These are phyloP conservation scores for Salvia hispanica DNA, from an alignment of 257 asterid species.

Conservation along the genomic window DNA sequence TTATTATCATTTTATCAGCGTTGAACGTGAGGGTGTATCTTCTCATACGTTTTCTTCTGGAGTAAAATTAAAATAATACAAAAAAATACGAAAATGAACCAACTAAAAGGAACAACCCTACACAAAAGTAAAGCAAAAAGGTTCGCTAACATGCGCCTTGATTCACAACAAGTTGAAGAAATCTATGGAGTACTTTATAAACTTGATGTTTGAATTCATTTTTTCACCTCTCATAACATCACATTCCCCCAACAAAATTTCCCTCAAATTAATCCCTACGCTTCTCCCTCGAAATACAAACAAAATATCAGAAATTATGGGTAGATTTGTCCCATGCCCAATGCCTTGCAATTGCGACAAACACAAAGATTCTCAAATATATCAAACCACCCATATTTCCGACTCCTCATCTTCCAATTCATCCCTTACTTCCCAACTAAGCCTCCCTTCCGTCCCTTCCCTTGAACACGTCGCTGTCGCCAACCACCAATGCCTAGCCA, in stretches of 20 bases:
- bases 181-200: conserved; percentile 22
- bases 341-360: conserved; percentile 33
- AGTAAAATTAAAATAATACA: no score
- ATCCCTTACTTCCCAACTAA: conserved; percentile 54
- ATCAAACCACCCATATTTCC: conserved; percentile 25
- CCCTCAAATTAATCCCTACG: background rate
- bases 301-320: conserved; percentile 25
- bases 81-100: no score
- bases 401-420: conserved; percentile 46
- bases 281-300: background rate
- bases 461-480: conserved; percentile 28
- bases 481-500: conserved; percentile 43
- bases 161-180: background rate
- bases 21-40: no score
- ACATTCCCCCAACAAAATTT: background rate
- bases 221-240: background rate
- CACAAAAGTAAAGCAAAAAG: no score
- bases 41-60: no score
- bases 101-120: no score
- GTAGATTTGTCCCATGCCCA: conserved; percentile 39
- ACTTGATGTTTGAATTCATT: background rate
- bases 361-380: conserved; percentile 34
- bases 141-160: conserved; percentile 27
- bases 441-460: conserved; percentile 72
- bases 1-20: no score